Base-by-base conservation (phyloP, 2,329 filamentous ascomycete genomes). In the Colletotrichum liriopes region DNA sequence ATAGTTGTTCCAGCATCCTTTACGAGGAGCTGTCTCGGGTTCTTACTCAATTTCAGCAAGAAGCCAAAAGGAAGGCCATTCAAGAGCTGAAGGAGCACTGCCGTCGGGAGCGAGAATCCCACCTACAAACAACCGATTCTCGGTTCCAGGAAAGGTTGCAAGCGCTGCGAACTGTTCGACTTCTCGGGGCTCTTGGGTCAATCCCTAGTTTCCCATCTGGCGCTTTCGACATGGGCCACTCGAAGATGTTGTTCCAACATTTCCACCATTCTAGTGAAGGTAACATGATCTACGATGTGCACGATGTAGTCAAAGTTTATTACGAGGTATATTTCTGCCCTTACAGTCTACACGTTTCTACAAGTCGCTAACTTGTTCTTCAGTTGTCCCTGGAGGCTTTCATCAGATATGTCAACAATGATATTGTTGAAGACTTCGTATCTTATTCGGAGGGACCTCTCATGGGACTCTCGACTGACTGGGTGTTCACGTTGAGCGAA, bases 301-400 rank as follows among this genome's bases (percentile, higher is more conserved):
- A 84, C 39, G 81, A 83, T 41, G 72, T 81, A 1, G 74, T 83
- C 12, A 81, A 80, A 41, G 79, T 80, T 0, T 84, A 84, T 23
- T 83, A 83, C 51, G 74, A 82, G 75, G 81, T 82, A 77, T 41
- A 74, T 23, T 1, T 26, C 1, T 5, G 39, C 20, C 9, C 32
- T 11, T 3, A 51, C 23, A 7, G 0, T 6, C 2, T n/a, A 2
- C 4, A 35, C 14, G 37, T 4, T 18, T n/a, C 14, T 5, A 23
- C 11, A 29, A 49, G 9, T 12, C 35, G 41, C 3, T 55, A 12
- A 52, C 37, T n/a, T 39, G 7, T 20, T 49, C 5, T 41, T 8
- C 1, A 63, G 65, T 23, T 78, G 14, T 74, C 77, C 1, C 65
- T 78, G 16, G 73, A 78, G 32, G 73, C 75, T 23, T 79, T 77